Evolutionary conservation across 2,329 filamentous ascomycete species (phyloP).

Genomic region (Clarireedia paspali): DNA sequence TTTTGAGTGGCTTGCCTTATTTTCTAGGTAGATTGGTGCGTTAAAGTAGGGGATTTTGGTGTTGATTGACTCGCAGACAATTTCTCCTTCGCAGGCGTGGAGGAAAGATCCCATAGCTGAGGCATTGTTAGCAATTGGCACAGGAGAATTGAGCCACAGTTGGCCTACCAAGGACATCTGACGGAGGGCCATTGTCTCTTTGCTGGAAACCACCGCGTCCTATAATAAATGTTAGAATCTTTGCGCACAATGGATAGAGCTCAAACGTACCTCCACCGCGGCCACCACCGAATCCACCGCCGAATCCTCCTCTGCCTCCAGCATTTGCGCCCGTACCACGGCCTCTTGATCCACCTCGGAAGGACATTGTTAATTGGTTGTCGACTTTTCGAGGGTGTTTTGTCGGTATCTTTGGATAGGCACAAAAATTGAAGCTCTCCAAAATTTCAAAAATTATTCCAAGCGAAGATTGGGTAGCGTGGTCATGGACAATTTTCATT

Average conservation of each 20-base stretch:
- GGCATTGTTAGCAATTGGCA: constrained; percentile 13
- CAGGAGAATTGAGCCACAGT: background rate
- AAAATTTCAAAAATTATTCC: constrained; percentile 11
- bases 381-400: constrained; percentile 13
- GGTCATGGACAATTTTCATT: constrained; percentile 2
- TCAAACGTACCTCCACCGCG: constrained; percentile 34
- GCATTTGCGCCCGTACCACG: constrained; percentile 42
- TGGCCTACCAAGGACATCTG: constrained; percentile 47
- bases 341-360: constrained; percentile 50
- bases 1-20: constrained; percentile 56
- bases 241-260: constrained; percentile 13
- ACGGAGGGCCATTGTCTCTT: constrained; percentile 53
- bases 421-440: constrained; percentile 13
- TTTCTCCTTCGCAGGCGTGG: constrained; percentile 94
- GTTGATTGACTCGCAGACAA: constrained; percentile 94
- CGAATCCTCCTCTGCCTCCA: constrained; percentile 35
- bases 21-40: constrained; percentile 96
- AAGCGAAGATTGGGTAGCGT: constrained; percentile 10
- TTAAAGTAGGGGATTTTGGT: constrained; percentile 98
- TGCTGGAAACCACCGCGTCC: constrained; percentile 56
- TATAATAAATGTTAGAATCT: constrained; percentile 28
- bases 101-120: constrained; percentile 88
- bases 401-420: constrained; percentile 34
- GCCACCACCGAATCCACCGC: constrained; percentile 30
- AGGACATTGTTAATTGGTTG: constrained; percentile 28